Percentiles rank a stretch among this genome's conserved stretches.
Evolutionary conservation across 805 yeast species (phyloP).

Genomic region (Groenewaldozyma tartarivorans): DNA sequence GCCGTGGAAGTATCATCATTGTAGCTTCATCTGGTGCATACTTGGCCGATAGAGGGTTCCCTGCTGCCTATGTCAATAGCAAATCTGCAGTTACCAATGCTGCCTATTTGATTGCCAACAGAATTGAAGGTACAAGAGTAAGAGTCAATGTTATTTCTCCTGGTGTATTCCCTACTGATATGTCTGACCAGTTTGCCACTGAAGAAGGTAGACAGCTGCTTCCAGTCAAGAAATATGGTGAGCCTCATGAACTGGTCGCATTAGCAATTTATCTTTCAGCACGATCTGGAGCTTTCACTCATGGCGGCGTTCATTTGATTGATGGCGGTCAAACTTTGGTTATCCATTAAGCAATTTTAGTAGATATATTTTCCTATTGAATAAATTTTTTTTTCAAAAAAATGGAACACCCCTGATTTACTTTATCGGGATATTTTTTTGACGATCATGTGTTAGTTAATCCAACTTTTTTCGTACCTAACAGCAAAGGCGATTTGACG

Average conservation of each 20-base stretch:
- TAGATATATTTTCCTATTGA: neutral
- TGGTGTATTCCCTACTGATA: constrained; percentile 51
- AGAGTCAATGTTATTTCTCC: constrained; percentile 56
- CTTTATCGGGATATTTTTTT: too few relatives aligned
- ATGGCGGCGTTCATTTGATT: constrained; percentile 56
- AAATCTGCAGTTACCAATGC: constrained; percentile 51
- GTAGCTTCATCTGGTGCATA: constrained; percentile 47
- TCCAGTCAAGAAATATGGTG: neutral
- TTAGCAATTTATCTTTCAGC: constrained; percentile 61
- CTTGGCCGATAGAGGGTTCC: constrained; percentile 29
- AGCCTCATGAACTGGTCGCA: constrained; percentile 36
- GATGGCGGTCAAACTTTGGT: constrained; percentile 47
- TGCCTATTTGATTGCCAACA: constrained; percentile 44
- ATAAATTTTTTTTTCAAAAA: too few relatives aligned
- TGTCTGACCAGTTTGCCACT: constrained; percentile 13
- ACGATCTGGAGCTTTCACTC: constrained; percentile 55
- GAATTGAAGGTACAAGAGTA: constrained; percentile 45
- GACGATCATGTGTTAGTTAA: too few relatives aligned
- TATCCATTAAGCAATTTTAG: too few relatives aligned
- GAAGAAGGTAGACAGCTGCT: neutral
- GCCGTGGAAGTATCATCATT: constrained; percentile 45
- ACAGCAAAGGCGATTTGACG: too few relatives aligned
- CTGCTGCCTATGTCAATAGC: constrained; percentile 50
- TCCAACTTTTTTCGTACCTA: too few relatives aligned
- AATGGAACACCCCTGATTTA: too few relatives aligned